phyloP scores from a whole-genome alignment of 2,329 filamentous ascomycete species.

The Dendrostoma leiphaemia region DNA sequence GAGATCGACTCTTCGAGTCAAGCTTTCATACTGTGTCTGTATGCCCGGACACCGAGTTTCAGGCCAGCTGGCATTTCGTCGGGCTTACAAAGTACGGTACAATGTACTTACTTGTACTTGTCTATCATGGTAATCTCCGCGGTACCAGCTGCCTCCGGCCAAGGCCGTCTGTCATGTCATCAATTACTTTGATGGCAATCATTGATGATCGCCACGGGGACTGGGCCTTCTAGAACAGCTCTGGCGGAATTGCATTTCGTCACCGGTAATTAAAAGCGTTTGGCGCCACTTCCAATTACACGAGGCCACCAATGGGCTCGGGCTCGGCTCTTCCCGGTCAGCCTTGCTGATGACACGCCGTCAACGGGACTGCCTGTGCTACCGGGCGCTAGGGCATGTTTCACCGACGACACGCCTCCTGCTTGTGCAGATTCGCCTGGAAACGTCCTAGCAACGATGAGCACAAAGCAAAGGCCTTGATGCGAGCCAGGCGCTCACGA shows the following conservation, averaged over 20 bases:
- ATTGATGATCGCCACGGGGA: slow-evolving; percentile 8
- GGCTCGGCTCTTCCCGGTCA: background rate
- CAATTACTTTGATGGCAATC: background rate
- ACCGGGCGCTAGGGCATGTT: background rate
- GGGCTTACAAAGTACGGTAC: too few relatives aligned
- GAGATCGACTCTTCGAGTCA: too few relatives aligned
- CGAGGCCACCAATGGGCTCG: slow-evolving; percentile 14
- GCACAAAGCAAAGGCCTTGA: too few relatives aligned
- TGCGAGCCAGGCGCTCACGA: too few relatives aligned
- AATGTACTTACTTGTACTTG: too few relatives aligned
- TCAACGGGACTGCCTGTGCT: background rate
- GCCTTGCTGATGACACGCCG: slow-evolving; percentile 4
- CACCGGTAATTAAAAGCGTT: slow-evolving; percentile 7
- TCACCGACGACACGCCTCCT: too few relatives aligned
- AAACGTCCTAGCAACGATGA: too few relatives aligned
- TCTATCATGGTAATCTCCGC: background rate
- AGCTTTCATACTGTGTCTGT: too few relatives aligned
- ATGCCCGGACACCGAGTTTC: too few relatives aligned
- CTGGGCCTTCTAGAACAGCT: slow-evolving; percentile 5
- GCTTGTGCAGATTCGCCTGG: too few relatives aligned
- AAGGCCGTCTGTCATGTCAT: too few relatives aligned
- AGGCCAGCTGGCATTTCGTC: too few relatives aligned
- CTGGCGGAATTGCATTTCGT: slow-evolving; percentile 14
- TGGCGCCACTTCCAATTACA: background rate
- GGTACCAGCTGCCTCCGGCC: background rate